Evolutionary conservation across 306 rosid genomes (phyloP), one percentile per base, ranked within the genome.

Genomic region (Prunus armeniaca): DNA sequence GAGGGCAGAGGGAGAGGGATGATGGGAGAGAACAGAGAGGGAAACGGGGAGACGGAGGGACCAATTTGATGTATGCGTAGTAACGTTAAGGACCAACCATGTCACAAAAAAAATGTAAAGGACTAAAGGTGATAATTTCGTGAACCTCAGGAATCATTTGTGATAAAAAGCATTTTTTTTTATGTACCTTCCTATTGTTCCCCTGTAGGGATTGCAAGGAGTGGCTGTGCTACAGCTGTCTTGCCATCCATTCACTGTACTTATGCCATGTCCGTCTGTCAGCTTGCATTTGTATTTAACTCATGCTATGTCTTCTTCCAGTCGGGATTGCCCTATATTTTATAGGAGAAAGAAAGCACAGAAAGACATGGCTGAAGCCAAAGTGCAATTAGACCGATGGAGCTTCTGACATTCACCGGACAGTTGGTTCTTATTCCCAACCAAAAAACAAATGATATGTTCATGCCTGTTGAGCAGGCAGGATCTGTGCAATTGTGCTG

Each of bases 281-380:
- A 2, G 13, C 52, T 18, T 25, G 78, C 6, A 0, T 52, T 80
- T 54, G 27, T 43, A n/a, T 56, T 30, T 66, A 28, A 41, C 75
- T n/a, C 50, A 50, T 86, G 43, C 51, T 80, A 66, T 78, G 56
- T 45, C 24, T 78, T 81, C 41, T 81, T 82, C 76, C 87, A 95
- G 98, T 84, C 97, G 97, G 74, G 97, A 95, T 84, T 95, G 98
- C 67, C 98, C 98, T 46, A 95, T 95, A 82, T 92, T 95, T 82
- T 95, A 92, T 80, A 82, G 97, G 71, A 85, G 98, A 65, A 95
- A 92, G 86, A 95, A 95, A 79, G 97, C 93, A 50, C 98, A 95
- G 80, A 95, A 95, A 83, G 98, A 95, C 81, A 92, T 95, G 98
- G 95, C 93, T 15, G 98, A 95, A 85, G 97, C 97, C 79, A 90